Evolutionary conservation across 129 eudicot genomes (phyloP).

Genomic region (Smallanthus sonchifolius): DNA sequence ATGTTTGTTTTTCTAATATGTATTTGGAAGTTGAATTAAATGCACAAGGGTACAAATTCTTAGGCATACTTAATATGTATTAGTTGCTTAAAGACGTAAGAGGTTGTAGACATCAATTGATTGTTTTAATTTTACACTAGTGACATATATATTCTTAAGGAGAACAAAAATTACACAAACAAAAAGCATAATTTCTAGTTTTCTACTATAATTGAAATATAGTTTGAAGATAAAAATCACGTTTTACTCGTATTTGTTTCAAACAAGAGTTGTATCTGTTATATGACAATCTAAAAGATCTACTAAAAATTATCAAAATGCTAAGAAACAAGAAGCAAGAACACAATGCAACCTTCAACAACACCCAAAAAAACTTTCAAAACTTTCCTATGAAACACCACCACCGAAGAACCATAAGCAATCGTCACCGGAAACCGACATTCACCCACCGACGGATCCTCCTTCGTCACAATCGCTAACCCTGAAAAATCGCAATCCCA

Average conservation of each 20-base stretch:
- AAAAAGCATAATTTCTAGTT: too few relatives aligned
- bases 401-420: constrained; percentile 48
- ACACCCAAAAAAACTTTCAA: constrained; percentile 45
- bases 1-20: too few relatives aligned
- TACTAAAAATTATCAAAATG: background rate
- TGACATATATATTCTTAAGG: too few relatives aligned
- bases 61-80: too few relatives aligned
- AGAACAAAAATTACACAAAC: too few relatives aligned
- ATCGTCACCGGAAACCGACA: constrained; percentile 83
- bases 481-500: constrained; percentile 85
- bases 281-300: constrained; percentile 13
- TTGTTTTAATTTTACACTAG: too few relatives aligned
- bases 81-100: too few relatives aligned
- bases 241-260: background rate
- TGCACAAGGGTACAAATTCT: too few relatives aligned
- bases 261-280: background rate
- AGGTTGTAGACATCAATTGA: too few relatives aligned
- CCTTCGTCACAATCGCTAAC: constrained; percentile 47
- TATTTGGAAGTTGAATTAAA: too few relatives aligned
- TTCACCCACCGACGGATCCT: constrained; percentile 65
- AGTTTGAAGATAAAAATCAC: background rate
- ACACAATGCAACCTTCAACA: constrained; percentile 56
- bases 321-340: constrained; percentile 65
- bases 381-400: constrained; percentile 38
- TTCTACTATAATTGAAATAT: too few relatives aligned